Conservation (phyloP, 106 monocot species). For the Cymbidium sinense region DNA sequence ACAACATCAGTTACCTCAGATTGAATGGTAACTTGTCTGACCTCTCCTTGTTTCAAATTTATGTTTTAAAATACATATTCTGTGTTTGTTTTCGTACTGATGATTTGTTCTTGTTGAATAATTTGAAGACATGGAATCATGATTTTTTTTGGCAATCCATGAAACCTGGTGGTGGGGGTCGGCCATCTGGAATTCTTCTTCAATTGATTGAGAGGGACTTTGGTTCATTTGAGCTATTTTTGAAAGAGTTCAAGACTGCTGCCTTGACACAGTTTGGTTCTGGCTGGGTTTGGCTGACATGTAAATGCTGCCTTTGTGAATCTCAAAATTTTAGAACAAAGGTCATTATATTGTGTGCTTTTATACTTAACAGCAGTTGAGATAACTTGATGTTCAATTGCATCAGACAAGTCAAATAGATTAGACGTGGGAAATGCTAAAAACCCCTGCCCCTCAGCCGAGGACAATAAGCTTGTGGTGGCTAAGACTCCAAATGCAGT, state of each 20-base stretch:
- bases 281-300: constrained; percentile 92
- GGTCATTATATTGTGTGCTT: not conserved
- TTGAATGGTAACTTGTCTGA: too few species aligned
- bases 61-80: not conserved
- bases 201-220: constrained; percentile 82
- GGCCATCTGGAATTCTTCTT: constrained; percentile 60
- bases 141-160: constrained; percentile 90
- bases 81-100: not conserved
- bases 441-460: constrained; percentile 65
- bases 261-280: constrained; percentile 83
- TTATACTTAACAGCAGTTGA: not conserved
- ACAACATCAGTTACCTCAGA: not conserved
- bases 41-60: not conserved
- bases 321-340: not conserved
- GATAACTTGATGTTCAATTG: not conserved
- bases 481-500: constrained; percentile 87
- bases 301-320: constrained; percentile 30
- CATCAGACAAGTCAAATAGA: constrained; percentile 70
- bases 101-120: not conserved
- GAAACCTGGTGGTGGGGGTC: constrained; percentile 65
- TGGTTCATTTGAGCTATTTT: constrained; percentile 64
- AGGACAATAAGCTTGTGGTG: constrained; percentile 69
- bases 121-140: constrained; percentile 81
- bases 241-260: constrained; percentile 49
- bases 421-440: constrained; percentile 69